Conservation (phyloP, 768 basidiomycete genomes). For the Boletus edulis region DNA sequence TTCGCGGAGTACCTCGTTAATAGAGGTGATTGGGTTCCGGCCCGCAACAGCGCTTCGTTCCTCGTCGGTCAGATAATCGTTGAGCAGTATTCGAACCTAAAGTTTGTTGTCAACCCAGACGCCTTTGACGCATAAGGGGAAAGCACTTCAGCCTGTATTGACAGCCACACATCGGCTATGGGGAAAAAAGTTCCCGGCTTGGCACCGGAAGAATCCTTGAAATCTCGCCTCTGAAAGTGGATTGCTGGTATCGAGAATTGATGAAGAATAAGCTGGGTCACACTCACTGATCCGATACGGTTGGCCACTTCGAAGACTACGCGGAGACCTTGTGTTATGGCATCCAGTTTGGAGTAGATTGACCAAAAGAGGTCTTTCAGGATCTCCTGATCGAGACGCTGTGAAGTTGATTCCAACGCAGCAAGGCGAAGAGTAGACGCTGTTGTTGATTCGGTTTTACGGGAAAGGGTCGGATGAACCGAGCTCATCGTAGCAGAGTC, state of each 20-base stretch:
- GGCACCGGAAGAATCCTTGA: constrained; percentile 80
- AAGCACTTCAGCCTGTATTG: constrained; percentile 83
- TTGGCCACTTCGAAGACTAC: constrained; percentile 89
- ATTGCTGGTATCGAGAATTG: background rate
- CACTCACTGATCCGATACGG: constrained; percentile 84
- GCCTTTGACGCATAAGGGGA: background rate
- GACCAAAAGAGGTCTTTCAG: constrained; percentile 96
- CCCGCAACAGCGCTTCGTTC: constrained; percentile 75
- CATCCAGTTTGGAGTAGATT: constrained; percentile 91
- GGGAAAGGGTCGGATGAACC: constrained; percentile 27
- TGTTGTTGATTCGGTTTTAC: constrained; percentile 32
- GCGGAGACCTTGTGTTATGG: constrained; percentile 86
- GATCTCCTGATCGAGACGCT: constrained; percentile 78
- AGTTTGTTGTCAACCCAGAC: constrained; percentile 2
- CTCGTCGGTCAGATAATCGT: constrained; percentile 92
- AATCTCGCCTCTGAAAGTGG: constrained; percentile 72
- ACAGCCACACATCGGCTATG: constrained; percentile 81
- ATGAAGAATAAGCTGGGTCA: background rate
- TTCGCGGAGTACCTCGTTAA: constrained; percentile 90
- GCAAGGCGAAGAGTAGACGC: constrained; percentile 62
- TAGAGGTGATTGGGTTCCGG: constrained; percentile 86
- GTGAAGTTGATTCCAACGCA: constrained; percentile 70
- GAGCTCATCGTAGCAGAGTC: constrained; percentile 14
- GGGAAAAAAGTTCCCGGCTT: constrained; percentile 79
- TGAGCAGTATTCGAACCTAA: constrained; percentile 80